These are phyloP conservation scores for Lolium perenne DNA, from an alignment of 176 grass and related monocot species.

Conservation along the genomic window DNA sequence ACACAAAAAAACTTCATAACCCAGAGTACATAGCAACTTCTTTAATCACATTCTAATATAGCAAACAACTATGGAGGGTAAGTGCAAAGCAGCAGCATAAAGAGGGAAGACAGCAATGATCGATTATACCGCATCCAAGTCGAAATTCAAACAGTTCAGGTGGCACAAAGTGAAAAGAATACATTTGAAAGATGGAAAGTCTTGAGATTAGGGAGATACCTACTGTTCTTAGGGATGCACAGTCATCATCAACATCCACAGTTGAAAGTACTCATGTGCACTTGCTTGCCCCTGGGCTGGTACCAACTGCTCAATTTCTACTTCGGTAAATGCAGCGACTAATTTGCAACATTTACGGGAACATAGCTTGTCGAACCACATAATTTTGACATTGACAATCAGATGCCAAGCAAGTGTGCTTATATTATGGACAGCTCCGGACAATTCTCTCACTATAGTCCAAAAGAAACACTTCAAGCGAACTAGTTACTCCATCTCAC, in stretches of 20 bases:
- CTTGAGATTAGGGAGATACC: constrained; percentile 7
- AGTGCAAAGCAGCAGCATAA: too few species aligned
- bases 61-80: too few species aligned
- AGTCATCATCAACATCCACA: constrained; percentile 25
- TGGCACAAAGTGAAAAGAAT: too few species aligned
- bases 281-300: background rate
- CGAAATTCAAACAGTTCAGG: too few species aligned
- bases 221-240: background rate
- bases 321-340: constrained; percentile 24
- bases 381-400: constrained; percentile 51
- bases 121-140: too few species aligned
- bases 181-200: too few species aligned
- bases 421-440: constrained; percentile 38
- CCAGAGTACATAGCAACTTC: background rate
- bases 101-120: too few species aligned
- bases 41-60: too few species aligned
- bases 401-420: constrained; percentile 27
- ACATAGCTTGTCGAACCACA: constrained; percentile 34
- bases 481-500: constrained; percentile 27
- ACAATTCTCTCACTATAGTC: constrained; percentile 35
- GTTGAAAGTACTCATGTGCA: constrained; percentile 34
- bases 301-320: background rate
- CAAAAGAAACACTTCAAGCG: constrained; percentile 35
- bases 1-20: background rate
- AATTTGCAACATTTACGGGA: background rate